phyloP scores from a whole-genome alignment of 2,329 filamentous ascomycete genomes.

The Scopulariopsis brevicaulis region DNA sequence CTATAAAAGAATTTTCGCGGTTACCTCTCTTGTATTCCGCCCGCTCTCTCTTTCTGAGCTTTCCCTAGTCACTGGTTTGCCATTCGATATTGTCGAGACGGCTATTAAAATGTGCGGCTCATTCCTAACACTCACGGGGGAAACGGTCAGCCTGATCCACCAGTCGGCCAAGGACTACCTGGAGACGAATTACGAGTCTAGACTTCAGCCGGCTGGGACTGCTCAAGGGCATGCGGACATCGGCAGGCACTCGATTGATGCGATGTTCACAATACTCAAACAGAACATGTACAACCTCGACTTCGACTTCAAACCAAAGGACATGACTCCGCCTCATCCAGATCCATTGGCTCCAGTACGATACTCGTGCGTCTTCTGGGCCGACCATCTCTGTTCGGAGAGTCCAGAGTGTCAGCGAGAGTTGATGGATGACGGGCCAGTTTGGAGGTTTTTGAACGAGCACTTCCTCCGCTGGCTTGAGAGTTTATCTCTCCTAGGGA shows the following conservation, averaged over 20 bases:
- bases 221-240: conserved; percentile 5
- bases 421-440: conserved; percentile 1
- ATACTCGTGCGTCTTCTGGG: conserved; percentile 17
- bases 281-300: conserved; percentile 15
- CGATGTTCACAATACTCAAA: conserved; percentile 10
- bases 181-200: conserved; percentile 4
- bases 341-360: conserved; percentile 14
- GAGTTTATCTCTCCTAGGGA: conserved; percentile 8
- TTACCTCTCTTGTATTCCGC: not conserved
- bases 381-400: conserved; percentile 13
- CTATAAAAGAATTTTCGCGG: not conserved
- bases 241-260: conserved; percentile 6
- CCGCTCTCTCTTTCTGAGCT: not conserved
- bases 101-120: conserved; percentile 14
- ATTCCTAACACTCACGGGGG: conserved; percentile 13
- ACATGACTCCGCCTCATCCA: conserved; percentile 10
- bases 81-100: not conserved
- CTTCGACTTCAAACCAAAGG: conserved; percentile 9
- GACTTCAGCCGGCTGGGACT: conserved; percentile 4
- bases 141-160: conserved; percentile 14
- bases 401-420: not conserved
- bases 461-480: conserved; percentile 11
- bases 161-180: conserved; percentile 19
- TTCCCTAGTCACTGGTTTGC: not conserved
- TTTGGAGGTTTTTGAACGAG: conserved; percentile 6